Evolutionary conservation across 2,329 filamentous ascomycete species (phyloP), one percentile per base, ranked within the genome.

Genomic region (Colletotrichum tropicale): DNA sequence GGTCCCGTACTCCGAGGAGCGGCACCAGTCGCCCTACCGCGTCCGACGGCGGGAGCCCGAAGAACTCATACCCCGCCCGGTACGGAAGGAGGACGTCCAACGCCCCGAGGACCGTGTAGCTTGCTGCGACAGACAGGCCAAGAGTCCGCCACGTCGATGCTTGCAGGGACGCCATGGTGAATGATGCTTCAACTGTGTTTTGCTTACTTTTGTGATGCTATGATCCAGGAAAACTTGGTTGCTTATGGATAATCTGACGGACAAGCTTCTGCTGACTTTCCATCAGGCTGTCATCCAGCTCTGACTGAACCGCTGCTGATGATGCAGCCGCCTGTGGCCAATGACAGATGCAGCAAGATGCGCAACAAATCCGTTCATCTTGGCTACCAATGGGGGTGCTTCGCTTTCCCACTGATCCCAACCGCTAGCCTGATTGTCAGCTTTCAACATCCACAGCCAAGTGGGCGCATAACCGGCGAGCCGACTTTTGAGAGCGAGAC

Each of bases 141-240:
- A 74, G 48, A 13, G 58, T 16, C 3, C 64, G 71, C 71, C 75
- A 77, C 6, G 77, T 77, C 8, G 74, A 74, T 24, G 71, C 32
- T 68, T 78, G 75, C 86, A 87, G 65, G 24, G 52, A 30, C 3
- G 64, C 15, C 75, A 75, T 77, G n/a, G 6, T 52, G n/a, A 72
- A 72, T 26, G 24, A 58, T 58, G 55, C 55, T 58, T 52, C 43
- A 52, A 8, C n/a, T 13, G 6, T 21, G n/a, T 52, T 21, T 24
- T 21, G n/a, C 43, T 21, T 21, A 24, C n/a, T 24, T 52, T 13
- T 52, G 10, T 28, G 15, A 58, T 24, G 26, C 24, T 10, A 15
- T 28, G 24, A 28, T 58, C 7, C n/a, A 52, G 43, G 12, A 1
- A 52, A 21, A 52, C 2, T 1, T 21, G 43, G 3, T 24, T 52